Evolutionary conservation across 2,329 filamentous ascomycete genomes (phyloP), one percentile per base, ranked within the genome.

Genomic region (Alternaria solani): DNA sequence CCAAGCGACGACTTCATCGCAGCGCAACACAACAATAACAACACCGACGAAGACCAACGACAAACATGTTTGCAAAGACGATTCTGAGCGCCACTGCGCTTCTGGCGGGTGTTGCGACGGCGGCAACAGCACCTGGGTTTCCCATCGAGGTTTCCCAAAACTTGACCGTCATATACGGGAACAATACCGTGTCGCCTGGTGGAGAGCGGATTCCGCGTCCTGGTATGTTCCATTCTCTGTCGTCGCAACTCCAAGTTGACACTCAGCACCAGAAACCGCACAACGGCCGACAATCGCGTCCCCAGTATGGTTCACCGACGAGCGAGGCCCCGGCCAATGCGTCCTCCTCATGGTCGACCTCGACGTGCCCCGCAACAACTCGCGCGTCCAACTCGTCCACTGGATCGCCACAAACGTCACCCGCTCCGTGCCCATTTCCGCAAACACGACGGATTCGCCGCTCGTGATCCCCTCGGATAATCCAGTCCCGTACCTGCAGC

Each of bases 351-450:
- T 76, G 64, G 66, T 77, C 42, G 75, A 77, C 64, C 58, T 63
- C 43, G 75, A 77, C 59, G 74, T 77, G 0, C 74, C 75, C 8
- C 63, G 65, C 26, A 77, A 77, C 65, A 64, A 64, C 54, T 70
- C 65, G 2, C 72, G 75, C 49, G 67, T 75, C 7, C 68, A 70
- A 25, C 67, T 75, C 14, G 63, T 77, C 18, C 74, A 76, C 66
- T 77, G 75, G 74, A 67, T 77, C 48, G 69, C 66, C 25, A 62
- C 71, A 26, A 69, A 70, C 63, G 67, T 75, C 18, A 69, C 73
- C 4, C 47, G 68, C 18, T 30, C 54, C 9, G 26, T 48, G 5
- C 34, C 52, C 25, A 39, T 56, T 26, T 51, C 60, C 2, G 47
- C 48, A 7, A 53, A 51, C 51, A 51, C 59, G 4, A 42, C 59